Evolutionary conservation across 371 early-diverging fungal genomes (phyloP), one percentile per base, ranked within the genome.

Genomic region (Parasitella parasitica): DNA sequence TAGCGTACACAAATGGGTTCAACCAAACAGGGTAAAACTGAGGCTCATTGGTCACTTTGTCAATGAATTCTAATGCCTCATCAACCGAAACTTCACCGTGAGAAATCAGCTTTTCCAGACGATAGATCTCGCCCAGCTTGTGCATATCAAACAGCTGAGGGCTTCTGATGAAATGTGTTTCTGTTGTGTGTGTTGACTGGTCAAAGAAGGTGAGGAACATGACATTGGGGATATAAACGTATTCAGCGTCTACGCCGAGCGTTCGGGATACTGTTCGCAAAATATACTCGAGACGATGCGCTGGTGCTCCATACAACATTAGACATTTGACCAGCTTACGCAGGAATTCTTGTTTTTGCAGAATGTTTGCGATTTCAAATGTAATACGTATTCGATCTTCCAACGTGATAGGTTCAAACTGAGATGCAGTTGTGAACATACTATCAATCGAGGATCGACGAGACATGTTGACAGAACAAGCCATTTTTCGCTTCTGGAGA

Each of bases 131-230:
- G 32, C 83, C 84, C 7, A 87, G 76, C 50, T 77, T 78, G 67
- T 86, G 74, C 90, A 91, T 88, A 43, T 91, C 88, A 71, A 87
- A 89, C n/a, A 80, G 77, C 20, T 79, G 83, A 0, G 76, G 54
- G 22, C 77, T 78, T 4, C 86, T 81, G 46, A 92, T 75, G 35
- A 91, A 84, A 51, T 90, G 90, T 0, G 92, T 92, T 56, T 92
- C 92, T 16, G 89, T 89, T 5, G 91, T 87, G 56, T 91, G 88
- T 1, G 90, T 90, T 26, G 86, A 78, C n/a, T 80, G 80, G 64
- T 91, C 90, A 61, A 83, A 83, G 56, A 92, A 90, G 2, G 87
- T 82, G 38, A 92, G 76, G 38, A 91, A 82, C 83, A 91, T 87
- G 24, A 89, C 78, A 26, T 86, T 86, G 4, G 92, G 92, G 55